A percentile compares a stretch with the other conserved stretches of the same genome.
Conservation (phyloP, 768 basidiomycete genomes). For the Pseudohyphozyma bogoriensis region DNA sequence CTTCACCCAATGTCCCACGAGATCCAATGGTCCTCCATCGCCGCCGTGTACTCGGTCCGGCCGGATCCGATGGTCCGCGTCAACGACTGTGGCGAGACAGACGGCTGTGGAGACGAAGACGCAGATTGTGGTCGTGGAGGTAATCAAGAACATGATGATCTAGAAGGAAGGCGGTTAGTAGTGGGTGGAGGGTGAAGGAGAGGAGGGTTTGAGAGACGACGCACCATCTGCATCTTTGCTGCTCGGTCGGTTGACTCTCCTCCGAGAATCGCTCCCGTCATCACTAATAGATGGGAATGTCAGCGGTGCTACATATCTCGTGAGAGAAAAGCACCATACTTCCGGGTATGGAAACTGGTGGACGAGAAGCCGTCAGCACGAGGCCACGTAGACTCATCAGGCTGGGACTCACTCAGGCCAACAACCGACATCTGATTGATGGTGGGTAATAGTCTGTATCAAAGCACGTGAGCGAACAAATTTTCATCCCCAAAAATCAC, state of each 20-base stretch:
- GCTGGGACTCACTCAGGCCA: conserved; percentile 38
- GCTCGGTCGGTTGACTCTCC: conserved; percentile 77
- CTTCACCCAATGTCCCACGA: too few relatives aligned
- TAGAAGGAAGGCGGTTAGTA: conserved; percentile 36
- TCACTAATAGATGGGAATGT: conserved; percentile 42
- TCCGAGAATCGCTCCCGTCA: conserved; percentile 83
- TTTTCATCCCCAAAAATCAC: too few relatives aligned
- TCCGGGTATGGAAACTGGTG: conserved; percentile 45
- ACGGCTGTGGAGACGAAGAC: conserved; percentile 56
- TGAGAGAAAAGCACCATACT: conserved; percentile 32
- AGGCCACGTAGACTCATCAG: background rate
- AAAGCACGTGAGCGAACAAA: background rate
- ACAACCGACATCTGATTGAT: conserved; percentile 68
- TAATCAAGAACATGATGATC: conserved; percentile 92
- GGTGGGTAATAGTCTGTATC: conserved; percentile 51
- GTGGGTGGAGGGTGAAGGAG: background rate
- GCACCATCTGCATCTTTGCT: conserved; percentile 59
- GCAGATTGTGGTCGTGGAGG: conserved; percentile 61
- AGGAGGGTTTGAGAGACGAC: background rate
- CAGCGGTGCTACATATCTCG: background rate
- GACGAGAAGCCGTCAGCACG: too few relatives aligned
- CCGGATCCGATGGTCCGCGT: conserved; percentile 41
- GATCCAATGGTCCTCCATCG: too few relatives aligned
- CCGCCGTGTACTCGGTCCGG: conserved; percentile 38
- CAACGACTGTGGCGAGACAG: conserved; percentile 55